Conservation (phyloP, 176 grass and related monocot genomes). For the Leersia perrieri region DNA sequence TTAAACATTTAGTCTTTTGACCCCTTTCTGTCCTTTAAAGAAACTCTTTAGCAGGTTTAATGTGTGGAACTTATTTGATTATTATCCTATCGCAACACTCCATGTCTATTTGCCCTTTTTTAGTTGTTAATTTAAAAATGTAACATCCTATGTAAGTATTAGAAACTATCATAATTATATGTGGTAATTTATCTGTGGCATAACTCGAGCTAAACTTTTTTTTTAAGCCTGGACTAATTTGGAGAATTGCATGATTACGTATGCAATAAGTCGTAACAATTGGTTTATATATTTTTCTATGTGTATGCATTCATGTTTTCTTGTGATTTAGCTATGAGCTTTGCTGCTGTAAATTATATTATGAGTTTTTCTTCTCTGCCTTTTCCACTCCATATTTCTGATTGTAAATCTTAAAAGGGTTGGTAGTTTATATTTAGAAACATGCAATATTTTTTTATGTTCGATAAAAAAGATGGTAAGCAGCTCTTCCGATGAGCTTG, state of each 20-base stretch:
- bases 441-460: neutral
- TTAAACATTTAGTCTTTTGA: neutral
- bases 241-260: neutral
- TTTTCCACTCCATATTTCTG: slow-evolving; percentile 82
- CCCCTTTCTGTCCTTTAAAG: neutral
- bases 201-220: neutral
- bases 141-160: neutral
- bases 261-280: neutral
- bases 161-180: neutral
- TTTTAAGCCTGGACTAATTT: neutral
- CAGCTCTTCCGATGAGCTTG: no score
- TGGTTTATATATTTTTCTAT: neutral
- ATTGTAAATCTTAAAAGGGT: slow-evolving; percentile 53
- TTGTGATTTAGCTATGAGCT: slow-evolving; percentile 28
- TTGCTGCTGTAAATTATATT: slow-evolving; percentile 30
- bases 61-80: neutral
- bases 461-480: no score
- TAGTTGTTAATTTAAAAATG: neutral
- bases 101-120: neutral
- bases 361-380: slow-evolving; percentile 41
- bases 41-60: slow-evolving; percentile 4
- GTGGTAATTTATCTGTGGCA: neutral
- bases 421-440: neutral
- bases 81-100: neutral
- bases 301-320: neutral